Conservation (phyloP, 176 grass and related monocot species). For the Avena atlantica region DNA sequence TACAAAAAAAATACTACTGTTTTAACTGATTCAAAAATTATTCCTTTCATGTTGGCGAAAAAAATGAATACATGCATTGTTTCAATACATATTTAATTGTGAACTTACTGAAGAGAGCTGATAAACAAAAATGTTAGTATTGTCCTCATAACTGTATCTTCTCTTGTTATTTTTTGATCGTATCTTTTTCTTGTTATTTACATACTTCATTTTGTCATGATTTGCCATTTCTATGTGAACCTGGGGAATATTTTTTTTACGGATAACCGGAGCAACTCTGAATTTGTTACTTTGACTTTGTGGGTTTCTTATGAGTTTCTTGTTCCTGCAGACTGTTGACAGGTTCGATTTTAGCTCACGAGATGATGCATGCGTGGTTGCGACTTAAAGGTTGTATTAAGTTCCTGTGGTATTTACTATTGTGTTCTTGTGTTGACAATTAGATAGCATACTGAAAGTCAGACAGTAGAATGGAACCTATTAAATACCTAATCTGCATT, state of each 20-base stretch:
- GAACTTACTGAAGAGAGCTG: background rate
- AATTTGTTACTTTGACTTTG: background rate
- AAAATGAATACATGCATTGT: background rate
- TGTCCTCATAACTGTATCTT: background rate
- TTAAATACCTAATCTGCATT: background rate
- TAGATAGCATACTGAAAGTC: slow-evolving; percentile 12
- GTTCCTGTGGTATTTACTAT: background rate
- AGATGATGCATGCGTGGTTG: slow-evolving; percentile 99
- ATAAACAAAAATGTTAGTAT: background rate
- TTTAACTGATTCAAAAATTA: slow-evolving; percentile 4
- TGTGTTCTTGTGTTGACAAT: background rate
- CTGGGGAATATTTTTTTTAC: background rate
- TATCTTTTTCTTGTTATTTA: background rate
- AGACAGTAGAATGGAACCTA: background rate
- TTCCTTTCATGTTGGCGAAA: slow-evolving; percentile 20
- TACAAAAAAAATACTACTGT: background rate
- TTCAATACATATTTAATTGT: background rate
- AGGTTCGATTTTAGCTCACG: slow-evolving; percentile 95
- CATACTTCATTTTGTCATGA: background rate
- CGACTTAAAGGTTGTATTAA: slow-evolving; percentile 76
- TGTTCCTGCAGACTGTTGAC: slow-evolving; percentile 80
- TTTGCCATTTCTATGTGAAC: background rate
- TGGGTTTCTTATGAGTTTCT: slow-evolving; percentile 16
- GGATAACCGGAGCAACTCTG: background rate
- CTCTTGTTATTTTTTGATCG: background rate